A percentile compares a stretch with the other conserved stretches of the same genome.
Evolutionary conservation across 768 basidiomycete genomes (phyloP).

Genomic region (Rhizopogon vinicolor): DNA sequence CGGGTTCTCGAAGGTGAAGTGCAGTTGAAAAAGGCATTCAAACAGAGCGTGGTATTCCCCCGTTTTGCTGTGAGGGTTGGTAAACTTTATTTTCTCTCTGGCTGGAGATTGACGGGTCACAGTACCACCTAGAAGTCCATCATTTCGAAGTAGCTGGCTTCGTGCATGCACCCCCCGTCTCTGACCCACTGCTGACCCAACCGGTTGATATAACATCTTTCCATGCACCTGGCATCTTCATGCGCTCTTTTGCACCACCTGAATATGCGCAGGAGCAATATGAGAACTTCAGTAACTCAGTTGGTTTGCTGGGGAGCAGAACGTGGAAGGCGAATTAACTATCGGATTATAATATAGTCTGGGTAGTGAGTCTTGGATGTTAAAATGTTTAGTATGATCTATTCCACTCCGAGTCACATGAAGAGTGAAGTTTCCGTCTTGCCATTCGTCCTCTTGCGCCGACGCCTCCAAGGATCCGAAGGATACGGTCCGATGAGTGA

Average conservation of each 20-base stretch:
- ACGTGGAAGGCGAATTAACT: too few species aligned
- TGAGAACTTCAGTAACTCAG: slow-evolving; percentile 46
- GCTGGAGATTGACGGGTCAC: not conserved
- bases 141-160: slow-evolving; percentile 42
- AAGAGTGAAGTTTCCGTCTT: slow-evolving; percentile 47
- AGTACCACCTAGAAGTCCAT: slow-evolving; percentile 44
- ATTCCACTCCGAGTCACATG: slow-evolving; percentile 25
- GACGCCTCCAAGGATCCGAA: slow-evolving; percentile 39
- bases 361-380: not conserved
- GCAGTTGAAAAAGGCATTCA: slow-evolving; percentile 38
- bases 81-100: not conserved
- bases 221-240: slow-evolving; percentile 33
- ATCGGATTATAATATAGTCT: not conserved
- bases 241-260: slow-evolving; percentile 47
- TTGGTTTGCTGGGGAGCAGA: slow-evolving; percentile 40
- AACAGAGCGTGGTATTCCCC: slow-evolving; percentile 39
- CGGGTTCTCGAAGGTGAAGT: slow-evolving; percentile 48
- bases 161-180: slow-evolving; percentile 16
- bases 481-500: slow-evolving; percentile 31
- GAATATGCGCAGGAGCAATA: slow-evolving; percentile 40
- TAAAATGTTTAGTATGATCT: not conserved
- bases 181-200: slow-evolving; percentile 33
- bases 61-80: slow-evolving; percentile 46
- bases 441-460: slow-evolving; percentile 38
- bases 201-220: slow-evolving; percentile 35